Base-by-base conservation (phyloP, 148 eudicot species). In the Persicaria tinctoria region DNA sequence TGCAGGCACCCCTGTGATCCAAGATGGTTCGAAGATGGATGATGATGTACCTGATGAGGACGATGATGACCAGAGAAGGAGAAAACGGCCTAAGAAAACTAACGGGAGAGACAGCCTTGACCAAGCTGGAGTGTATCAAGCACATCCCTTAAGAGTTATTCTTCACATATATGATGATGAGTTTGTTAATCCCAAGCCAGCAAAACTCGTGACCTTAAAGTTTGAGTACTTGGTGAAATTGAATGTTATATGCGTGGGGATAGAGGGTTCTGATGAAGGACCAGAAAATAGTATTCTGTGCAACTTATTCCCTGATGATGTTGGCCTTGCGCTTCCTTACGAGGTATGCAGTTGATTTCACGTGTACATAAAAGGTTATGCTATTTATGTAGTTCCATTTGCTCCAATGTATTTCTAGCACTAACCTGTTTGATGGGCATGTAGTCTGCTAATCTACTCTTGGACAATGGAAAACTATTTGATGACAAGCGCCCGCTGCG, bases 1-100 rank as follows among this genome's bases (percentile, higher is more conserved):
- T 78, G 76, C 84, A 92, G 97, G 87, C n/a, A 55, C 77, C 54
- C 78, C 88, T 80, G 51, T 86, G 73, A 80, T 71, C 60, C 80
- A 80, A 68, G 98, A 92, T 54, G 87, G 68, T 85, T 80, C 88
- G 12, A 90, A 81, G 83, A 66, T 86, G 80, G 97, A 90, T 63
- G 98, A 92, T 84, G 93, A 92, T 78, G 82, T 83, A 63, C 90
- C 86, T 75, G 96, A 95, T 79, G 97, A 92, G 62, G 98, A 94
- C 76, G 97, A 94, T 83, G 97, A 92, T 86, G 93, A 94, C 63
- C 97, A 94, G 78, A 87, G 97, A 77, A 88, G 95, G 82, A 88
- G 97, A 79, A 91, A 94, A 79, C 87, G 98, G 1, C 91, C 93
- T 48, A 89, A 89, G 79, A 94, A 90, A 77, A 86, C 84, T 78